Evolutionary conservation across 345 rosid species (phyloP), one percentile per base, ranked within the genome.

Genomic region (Melaleuca quinquenervia): DNA sequence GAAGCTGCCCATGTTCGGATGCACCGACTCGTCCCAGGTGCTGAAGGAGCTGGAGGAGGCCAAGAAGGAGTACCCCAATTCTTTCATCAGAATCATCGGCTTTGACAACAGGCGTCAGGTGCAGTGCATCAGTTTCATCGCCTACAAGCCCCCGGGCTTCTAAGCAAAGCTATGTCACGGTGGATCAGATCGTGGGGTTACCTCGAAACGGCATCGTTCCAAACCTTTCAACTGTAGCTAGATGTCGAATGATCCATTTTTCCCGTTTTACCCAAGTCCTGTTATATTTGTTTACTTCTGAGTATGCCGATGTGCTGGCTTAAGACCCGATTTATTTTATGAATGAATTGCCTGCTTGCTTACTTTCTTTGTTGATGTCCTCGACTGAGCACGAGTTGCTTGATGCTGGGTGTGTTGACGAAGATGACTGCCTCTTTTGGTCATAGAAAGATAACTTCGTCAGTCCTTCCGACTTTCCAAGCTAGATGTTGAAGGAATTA

Each of bases 1-100:
- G 93, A 92, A 91, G 87, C 92, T 93, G 10, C 95, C 93, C 82
- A 89, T 91, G 94, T 92, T 78, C 41, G 94, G 93, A 2, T 93
- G 95, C 92, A 89, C 52, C 0, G 90, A 92, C 50, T 3, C 93
- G 10, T 1, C 83, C 3, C 94, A 91, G 80, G 92, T 92, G 82
- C n/a, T 92, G 88, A 60, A 52, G 75, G 93, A 93, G 89, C 36
- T 93, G 0, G 89, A 91, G 18, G 94, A 92, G 80, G 24, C 49
- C 64, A 88, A 83, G 78, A 90, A 88, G 76, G 84, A 52, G 0
- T 90, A 92, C 89, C 94, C 93, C 5, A 7, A 2, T 1, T 20
- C 86, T 13, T 86, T 82, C 24, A 2, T 90, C 54, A 32, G 78
- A 16, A 64, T 64, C 78, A 64, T 64, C 45, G 78, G 78, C 22